Percentiles rank a stretch among this genome's conserved stretches.
These are phyloP conservation scores for Leccinellum albellum DNA, from an alignment of 768 basidiomycete genomes.

Conservation along the genomic window DNA sequence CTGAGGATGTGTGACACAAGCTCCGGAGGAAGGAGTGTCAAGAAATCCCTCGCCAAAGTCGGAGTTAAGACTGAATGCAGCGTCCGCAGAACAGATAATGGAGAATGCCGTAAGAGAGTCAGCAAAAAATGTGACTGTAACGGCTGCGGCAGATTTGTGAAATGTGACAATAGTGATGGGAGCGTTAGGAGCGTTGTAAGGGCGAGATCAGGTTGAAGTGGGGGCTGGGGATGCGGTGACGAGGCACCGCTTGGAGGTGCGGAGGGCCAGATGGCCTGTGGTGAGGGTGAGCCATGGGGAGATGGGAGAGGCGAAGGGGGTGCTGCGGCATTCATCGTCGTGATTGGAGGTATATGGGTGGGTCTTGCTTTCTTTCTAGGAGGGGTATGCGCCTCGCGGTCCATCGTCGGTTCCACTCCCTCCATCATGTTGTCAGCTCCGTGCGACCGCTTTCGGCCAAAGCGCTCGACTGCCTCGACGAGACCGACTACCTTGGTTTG, in stretches of 20 bases:
- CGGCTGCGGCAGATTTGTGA: slow-evolving; percentile 70
- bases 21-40: slow-evolving; percentile 88
- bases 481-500: slow-evolving; percentile 56
- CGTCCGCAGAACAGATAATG: slow-evolving; percentile 86
- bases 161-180: slow-evolving; percentile 77
- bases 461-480: slow-evolving; percentile 78
- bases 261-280: slow-evolving; percentile 74
- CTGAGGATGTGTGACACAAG: slow-evolving; percentile 86
- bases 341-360: slow-evolving; percentile 53
- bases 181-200: slow-evolving; percentile 84
- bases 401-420: slow-evolving; percentile 59
- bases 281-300: slow-evolving; percentile 79
- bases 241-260: slow-evolving; percentile 77
- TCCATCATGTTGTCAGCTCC: slow-evolving; percentile 63
- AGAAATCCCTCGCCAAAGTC: slow-evolving; percentile 91
- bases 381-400: slow-evolving; percentile 43
- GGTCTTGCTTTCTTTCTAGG: slow-evolving; percentile 77
- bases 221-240: slow-evolving; percentile 64
- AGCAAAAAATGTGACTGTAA: slow-evolving; percentile 93
- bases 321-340: slow-evolving; percentile 67
- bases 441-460: slow-evolving; percentile 59
- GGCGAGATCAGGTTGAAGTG: slow-evolving; percentile 77
- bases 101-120: slow-evolving; percentile 87
- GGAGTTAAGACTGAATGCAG: slow-evolving; percentile 85
- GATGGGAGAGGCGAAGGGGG: slow-evolving; percentile 84